A percentile compares a stretch with the other conserved stretches of the same genome.
Evolutionary conservation across 805 yeast species (phyloP).

Genomic region (Candida odintsovae): DNA sequence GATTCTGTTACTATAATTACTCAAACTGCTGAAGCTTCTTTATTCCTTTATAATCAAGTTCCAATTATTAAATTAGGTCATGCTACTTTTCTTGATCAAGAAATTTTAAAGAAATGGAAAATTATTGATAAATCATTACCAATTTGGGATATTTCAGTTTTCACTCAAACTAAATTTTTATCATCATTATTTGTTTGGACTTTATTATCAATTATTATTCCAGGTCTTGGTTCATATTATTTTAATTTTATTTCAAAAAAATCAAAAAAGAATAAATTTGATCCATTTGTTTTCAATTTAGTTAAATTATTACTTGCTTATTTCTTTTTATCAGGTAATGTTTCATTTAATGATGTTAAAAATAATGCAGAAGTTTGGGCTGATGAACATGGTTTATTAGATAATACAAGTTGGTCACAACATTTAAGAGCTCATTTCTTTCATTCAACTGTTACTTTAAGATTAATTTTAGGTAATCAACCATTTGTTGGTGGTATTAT

Average conservation of each 20-base stretch:
- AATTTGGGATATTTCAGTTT: conserved; percentile 16
- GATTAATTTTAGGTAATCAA: conserved; percentile 27
- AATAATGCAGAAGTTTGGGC: conserved; percentile 26
- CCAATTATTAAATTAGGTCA: conserved; percentile 15
- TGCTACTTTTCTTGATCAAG: conserved; percentile 18
- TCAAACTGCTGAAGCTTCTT: conserved; percentile 14
- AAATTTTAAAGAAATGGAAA: conserved; percentile 15
- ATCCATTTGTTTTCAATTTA: conserved; percentile 50
- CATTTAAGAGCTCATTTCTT: conserved; percentile 17
- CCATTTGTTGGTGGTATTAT: conserved; percentile 26
- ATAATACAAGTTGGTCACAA: conserved; percentile 10
- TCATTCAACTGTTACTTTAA: conserved; percentile 23
- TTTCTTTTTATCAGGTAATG: conserved; percentile 25
- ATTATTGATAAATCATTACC: conserved; percentile 9
- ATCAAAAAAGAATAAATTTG: conserved; percentile 34
- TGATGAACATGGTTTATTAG: conserved; percentile 20
- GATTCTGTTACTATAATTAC: conserved; percentile 20
- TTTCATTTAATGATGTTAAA: conserved; percentile 24
- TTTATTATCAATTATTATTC: conserved; percentile 15
- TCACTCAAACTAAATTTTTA: conserved; percentile 18
- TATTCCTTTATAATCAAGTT: conserved; percentile 14
- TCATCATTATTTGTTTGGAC: conserved; percentile 21
- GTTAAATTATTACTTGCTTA: conserved; percentile 39
- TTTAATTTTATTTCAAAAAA: conserved; percentile 25
- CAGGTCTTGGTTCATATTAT: conserved; percentile 23